phyloP scores from a whole-genome alignment of 352 stramenopile genomes.

The Halophytophthora polymorphica region DNA sequence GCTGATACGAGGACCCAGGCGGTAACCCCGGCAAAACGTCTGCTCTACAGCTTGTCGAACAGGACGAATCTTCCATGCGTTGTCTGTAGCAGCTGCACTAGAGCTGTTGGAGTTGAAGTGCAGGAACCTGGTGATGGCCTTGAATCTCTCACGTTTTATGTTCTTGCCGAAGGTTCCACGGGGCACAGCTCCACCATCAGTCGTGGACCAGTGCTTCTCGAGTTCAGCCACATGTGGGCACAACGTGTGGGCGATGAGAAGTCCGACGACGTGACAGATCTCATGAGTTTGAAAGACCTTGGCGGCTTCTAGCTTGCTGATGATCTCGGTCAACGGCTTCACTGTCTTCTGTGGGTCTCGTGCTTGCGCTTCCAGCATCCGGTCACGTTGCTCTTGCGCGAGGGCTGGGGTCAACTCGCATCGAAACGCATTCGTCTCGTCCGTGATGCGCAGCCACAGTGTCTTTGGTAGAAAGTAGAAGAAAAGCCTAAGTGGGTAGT shows the following conservation, averaged over 20 bases:
- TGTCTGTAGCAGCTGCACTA: background rate
- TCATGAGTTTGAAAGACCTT: background rate
- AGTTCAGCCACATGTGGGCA: background rate
- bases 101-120: conserved; percentile 7
- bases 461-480: conserved; percentile 24
- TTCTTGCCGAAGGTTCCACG: conserved; percentile 2
- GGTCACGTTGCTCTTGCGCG: background rate
- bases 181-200: conserved; percentile 1
- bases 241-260: background rate
- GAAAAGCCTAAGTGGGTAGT: conserved; percentile 12
- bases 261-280: background rate
- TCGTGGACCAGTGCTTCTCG: conserved; percentile 3
- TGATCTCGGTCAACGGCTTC: too few relatives aligned
- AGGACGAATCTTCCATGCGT: conserved; percentile 9
- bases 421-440: conserved; percentile 12
- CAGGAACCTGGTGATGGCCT: conserved; percentile 5
- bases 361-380: background rate
- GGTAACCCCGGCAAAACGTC: conserved; percentile 8
- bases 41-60: conserved; percentile 8
- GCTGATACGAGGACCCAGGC: background rate
- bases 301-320: too few relatives aligned
- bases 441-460: conserved; percentile 12
- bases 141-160: conserved; percentile 18
- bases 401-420: conserved; percentile 2
- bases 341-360: too few relatives aligned